Evolutionary conservation across 192 early-diverging fungal genomes (phyloP).

Genomic region (Backusella macrospora): DNA sequence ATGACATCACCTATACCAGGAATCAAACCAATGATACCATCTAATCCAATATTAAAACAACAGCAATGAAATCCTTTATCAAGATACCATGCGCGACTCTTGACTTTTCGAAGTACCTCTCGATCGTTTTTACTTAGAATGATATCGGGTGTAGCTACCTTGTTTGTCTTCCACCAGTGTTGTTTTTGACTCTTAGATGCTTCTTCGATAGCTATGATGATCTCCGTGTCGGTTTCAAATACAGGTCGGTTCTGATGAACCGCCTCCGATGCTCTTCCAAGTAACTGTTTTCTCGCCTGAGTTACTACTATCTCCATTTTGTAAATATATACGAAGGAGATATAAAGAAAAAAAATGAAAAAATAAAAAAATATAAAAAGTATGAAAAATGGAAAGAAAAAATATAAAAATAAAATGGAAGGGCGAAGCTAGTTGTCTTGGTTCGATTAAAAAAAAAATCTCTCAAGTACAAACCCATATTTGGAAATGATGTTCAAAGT

Average conservation of each 20-base stretch:
- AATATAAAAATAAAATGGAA: background rate
- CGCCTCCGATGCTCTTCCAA: background rate
- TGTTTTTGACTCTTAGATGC: slow-evolving; percentile 7
- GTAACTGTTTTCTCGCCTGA: slow-evolving; percentile 16
- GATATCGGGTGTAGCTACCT: slow-evolving; percentile 23
- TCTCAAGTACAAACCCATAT: slow-evolving; percentile 10
- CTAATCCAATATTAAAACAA: slow-evolving; percentile 47
- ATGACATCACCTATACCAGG: slow-evolving; percentile 54
- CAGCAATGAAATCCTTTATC: slow-evolving; percentile 50
- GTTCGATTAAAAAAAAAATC: background rate
- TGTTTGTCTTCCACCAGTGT: slow-evolving; percentile 32
- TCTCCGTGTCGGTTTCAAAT: slow-evolving; percentile 26
- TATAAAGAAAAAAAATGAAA: background rate
- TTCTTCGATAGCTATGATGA: slow-evolving; percentile 29
- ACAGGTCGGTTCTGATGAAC: slow-evolving; percentile 1
- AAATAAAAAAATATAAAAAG: slow-evolving; percentile 4
- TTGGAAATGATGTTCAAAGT: background rate
- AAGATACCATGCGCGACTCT: slow-evolving; percentile 45
- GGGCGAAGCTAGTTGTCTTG: background rate
- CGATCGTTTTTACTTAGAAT: slow-evolving; percentile 32
- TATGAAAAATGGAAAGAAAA: no score
- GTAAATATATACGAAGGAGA: slow-evolving; percentile 2
- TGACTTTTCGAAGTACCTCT: slow-evolving; percentile 43
- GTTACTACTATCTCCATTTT: slow-evolving; percentile 15
- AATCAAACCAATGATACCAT: slow-evolving; percentile 54